Base-by-base conservation (phyloP, 164 flowering plant genomes). In the Umbellularia californica region DNA sequence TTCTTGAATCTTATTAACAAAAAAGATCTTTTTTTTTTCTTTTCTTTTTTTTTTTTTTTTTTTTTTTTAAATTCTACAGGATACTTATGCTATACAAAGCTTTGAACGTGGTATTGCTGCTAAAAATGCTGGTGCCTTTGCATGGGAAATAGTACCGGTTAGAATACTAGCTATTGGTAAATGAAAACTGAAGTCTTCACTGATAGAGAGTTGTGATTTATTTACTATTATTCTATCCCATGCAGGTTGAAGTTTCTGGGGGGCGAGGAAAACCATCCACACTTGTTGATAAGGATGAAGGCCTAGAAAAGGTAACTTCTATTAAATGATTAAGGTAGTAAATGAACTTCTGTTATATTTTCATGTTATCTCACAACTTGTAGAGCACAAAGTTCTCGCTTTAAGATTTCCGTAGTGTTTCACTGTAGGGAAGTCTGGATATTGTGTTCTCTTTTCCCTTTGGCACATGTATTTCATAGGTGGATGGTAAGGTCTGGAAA, bases 81-180 rank as follows among this genome's bases (percentile, higher is more conserved):
- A 95, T 85, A 75, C 85, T 69, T 93, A 76, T 88, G 94, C 95
- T 71, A 79, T 93, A 74, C 89, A 82, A 77, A 95, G 99, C 80
- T 95, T 91, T 83, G 92, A 92, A 76, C 94, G 98, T 72, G 98
- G 96, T 72, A 88, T 90, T 85, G 90, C 94, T 80, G 98, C 99
- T 79, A 87, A 84, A 80, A 82, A 80, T 20, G 72, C 77, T 81
- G 93, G 93, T 72, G 89, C 90, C 51, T 93, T 93, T 82, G 70
- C 89, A 70, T 93, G 97, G 96, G 98, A 95, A 83, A 92, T 93
- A 79, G 89, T 85, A 75, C 93, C 98, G 71, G 98, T 90, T 67
- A 72, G 87, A 60, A 35, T 65, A 62, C 66, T 71, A 33, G 27
- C 75, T 35, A 62, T 50, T 55, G 50, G 68, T 52, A 23, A 52